These are phyloP conservation scores for Filobasidium floriforme DNA, from an alignment of 768 basidiomycete species.

Conservation along the genomic window DNA sequence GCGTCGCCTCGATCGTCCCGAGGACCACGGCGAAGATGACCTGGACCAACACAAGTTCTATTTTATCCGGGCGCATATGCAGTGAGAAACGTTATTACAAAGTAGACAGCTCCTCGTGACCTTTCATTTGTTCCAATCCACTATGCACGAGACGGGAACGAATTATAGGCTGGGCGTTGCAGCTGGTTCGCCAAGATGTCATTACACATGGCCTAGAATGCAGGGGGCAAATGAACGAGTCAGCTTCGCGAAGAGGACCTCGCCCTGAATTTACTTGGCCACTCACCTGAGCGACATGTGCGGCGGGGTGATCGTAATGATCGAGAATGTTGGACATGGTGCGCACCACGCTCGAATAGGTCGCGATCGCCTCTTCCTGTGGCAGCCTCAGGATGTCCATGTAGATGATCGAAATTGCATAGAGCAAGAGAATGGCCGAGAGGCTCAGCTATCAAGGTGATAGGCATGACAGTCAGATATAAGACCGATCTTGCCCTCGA, in stretches of 20 bases:
- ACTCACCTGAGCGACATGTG: slow-evolving; percentile 12
- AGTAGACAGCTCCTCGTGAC: too few relatives aligned
- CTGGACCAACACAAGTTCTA: too few relatives aligned
- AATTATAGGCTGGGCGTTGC: neutral
- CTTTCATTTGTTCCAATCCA: too few relatives aligned
- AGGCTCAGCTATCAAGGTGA: slow-evolving; percentile 8
- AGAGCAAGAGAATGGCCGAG: slow-evolving; percentile 14
- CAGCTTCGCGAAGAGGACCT: neutral
- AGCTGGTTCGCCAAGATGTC: neutral
- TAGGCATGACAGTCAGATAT: neutral
- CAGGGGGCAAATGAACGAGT: neutral
- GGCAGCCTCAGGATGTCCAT: slow-evolving; percentile 16
- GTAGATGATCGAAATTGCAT: slow-evolving; percentile 16
- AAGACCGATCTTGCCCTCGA: neutral
- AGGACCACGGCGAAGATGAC: too few relatives aligned
- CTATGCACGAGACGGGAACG: too few relatives aligned
- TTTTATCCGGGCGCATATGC: too few relatives aligned
- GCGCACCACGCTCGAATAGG: slow-evolving; percentile 2
- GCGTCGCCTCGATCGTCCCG: too few relatives aligned
- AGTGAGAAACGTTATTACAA: too few relatives aligned
- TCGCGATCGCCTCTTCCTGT: neutral
- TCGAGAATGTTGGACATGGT: slow-evolving; percentile 1
- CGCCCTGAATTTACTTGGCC: neutral
- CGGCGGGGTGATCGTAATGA: slow-evolving; percentile 20
- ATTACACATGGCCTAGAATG: neutral